These are phyloP conservation scores for Neurospora sp. DNA, from an alignment of 495 filamentous ascomycete genomes.

Conservation along the genomic window DNA sequence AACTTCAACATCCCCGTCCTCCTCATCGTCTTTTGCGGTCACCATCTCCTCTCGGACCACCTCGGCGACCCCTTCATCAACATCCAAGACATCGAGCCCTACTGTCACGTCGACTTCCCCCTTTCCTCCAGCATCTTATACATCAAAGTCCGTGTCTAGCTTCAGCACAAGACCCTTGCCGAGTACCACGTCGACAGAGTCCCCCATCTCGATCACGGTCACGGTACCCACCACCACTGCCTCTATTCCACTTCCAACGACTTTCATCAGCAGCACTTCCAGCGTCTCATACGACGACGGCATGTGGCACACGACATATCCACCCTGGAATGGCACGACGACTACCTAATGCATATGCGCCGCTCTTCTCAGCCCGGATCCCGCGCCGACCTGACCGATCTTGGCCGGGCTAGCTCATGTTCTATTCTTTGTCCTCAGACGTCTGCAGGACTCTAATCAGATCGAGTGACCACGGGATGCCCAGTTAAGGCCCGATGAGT, in stretches of 20 bases:
- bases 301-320: slow-evolving; percentile 31
- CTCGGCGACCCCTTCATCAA: slow-evolving; percentile 1
- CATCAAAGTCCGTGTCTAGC: slow-evolving; percentile 10
- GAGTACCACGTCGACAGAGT: neutral
- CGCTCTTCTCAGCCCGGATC: slow-evolving; percentile 6
- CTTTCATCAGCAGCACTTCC: slow-evolving; percentile 2
- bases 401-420: neutral
- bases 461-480: neutral
- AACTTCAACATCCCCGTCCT: neutral
- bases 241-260: slow-evolving; percentile 1
- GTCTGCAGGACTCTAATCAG: neutral
- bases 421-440: neutral
- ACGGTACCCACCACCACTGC: neutral
- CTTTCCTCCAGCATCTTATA: slow-evolving; percentile 8
- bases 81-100: neutral
- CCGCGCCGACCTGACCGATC: neutral
- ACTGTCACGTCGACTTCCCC: neutral
- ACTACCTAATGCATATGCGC: neutral
- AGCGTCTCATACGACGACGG: slow-evolving; percentile 21
- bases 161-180: neutral
- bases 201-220: neutral
- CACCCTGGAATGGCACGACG: slow-evolving; percentile 28
- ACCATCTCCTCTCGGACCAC: neutral
- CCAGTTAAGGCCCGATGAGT: neutral
- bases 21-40: neutral